Evolutionary conservation across 306 rosid species (phyloP).

Genomic region (Astragalus glycyphyllos): DNA sequence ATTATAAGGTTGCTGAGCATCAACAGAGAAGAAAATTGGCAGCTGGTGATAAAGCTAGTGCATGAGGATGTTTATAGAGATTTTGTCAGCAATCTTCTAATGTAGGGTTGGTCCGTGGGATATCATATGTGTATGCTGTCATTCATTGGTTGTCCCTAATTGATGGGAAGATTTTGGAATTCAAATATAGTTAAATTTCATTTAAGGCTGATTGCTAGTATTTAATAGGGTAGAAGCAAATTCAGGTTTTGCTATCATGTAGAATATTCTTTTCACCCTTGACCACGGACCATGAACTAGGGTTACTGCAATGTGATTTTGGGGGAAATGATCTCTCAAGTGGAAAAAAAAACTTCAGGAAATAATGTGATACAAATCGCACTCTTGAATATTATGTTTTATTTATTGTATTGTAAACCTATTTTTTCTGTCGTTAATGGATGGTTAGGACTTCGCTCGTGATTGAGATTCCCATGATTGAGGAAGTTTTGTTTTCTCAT

Average conservation of each 20-base stretch:
- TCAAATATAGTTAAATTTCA: constrained; percentile 33
- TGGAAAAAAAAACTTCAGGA: no score
- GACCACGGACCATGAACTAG: no score
- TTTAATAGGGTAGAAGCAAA: constrained; percentile 26
- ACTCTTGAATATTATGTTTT: no score
- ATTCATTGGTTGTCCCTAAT: constrained; percentile 52
- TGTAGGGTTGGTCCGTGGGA: constrained; percentile 31
- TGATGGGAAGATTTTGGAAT: constrained; percentile 62
- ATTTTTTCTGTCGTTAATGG: no score
- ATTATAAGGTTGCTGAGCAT: constrained; percentile 94
- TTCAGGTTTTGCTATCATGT: constrained; percentile 22
- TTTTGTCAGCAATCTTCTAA: constrained; percentile 30
- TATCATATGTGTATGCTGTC: constrained; percentile 43
- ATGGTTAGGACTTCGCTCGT: no score
- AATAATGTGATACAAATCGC: no score
- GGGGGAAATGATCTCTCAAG: neutral
- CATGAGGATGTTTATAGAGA: constrained; percentile 39
- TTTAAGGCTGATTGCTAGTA: constrained; percentile 20
- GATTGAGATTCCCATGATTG: no score
- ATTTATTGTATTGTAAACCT: no score
- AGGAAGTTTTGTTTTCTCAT: constrained; percentile 2
- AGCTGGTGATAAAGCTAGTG: constrained; percentile 50
- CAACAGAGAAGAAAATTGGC: constrained; percentile 92
- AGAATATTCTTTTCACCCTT: neutral
- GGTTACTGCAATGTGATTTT: no score